Evolutionary conservation across 208 protist species (phyloP), one percentile per base, ranked within the genome.

Genomic region (Trypanosoma mega): DNA sequence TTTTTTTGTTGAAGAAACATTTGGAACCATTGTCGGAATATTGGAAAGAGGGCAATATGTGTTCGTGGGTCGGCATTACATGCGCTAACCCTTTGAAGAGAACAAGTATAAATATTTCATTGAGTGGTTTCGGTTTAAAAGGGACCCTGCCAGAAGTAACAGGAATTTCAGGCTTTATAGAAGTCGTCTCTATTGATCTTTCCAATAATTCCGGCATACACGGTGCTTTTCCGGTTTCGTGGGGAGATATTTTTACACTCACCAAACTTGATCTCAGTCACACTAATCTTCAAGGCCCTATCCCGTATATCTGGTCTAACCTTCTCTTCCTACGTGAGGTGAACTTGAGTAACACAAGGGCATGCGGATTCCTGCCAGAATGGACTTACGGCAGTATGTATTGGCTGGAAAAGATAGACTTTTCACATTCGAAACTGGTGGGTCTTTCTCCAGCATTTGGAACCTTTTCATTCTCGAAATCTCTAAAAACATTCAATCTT

Each of bases 341-440:
- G 21, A 52, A 65, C 58, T 52, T 72, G 43, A 56, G 58, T 14
- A 63, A 72, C 45, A 77, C 71, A 14, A 66, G 67, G 58, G 62
- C 63, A 24, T 77, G 71, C 63, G 57, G 59, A 30, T 65, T 47
- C 49, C 64, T 77, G 33, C 71, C 71, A 20, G 12, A 53, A n/a
- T 77, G 63, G 64, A 51, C 60, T 46, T 23, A 27, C 30, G 63
- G 29, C 20, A 33, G 34, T 33, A 72, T 77, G 64, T 44, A 37
- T 21, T 20, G 26, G 30, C 39, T 77, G 16, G 20, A 46, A 43
- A 31, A 64, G 43, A 58, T 77, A 53, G 39, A 68, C 31, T 59
- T 77, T 50, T 50, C 21, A 23, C 31, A 44, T 51, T 61, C 65
- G 33, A 26, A 18, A 20, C 46, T 52, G 21, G 67, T 76, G 69